Evolutionary conservation across 2,329 filamentous ascomycete genomes (phyloP), one percentile per base, ranked within the genome.

Genomic region (Paracorniculantispora psalliotae): DNA sequence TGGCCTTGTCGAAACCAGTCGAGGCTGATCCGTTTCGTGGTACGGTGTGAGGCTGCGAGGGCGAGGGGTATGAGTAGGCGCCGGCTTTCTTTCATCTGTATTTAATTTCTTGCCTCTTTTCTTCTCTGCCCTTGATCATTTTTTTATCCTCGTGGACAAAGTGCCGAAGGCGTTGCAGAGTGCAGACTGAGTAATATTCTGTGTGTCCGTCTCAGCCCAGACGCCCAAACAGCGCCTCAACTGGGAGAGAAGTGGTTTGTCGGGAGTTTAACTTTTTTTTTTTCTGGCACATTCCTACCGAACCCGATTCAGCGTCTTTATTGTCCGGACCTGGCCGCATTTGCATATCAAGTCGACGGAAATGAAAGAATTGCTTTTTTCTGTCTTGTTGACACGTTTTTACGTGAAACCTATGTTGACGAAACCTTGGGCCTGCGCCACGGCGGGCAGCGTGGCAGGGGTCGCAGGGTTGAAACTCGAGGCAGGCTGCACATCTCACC

Each of bases 11-110:
- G 56, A 53, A 52, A 59, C 39, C 48, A 46, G 48, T 26, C 19
- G 56, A 43, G 28, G 56, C n/a, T 59, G 56, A 59, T 59, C 48
- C 37, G 56, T 59, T 59, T 53, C 41, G 48, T 53, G 33, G 48
- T n/a, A 5, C 26, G 7, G 44, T 6, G 44, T 10, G n/a, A 23
- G 25, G 12, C 4, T 35, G 6, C n/a, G 26, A 8, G 37, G 4
- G 37, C 5, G n/a, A 41, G n/a, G 37, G n/a, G 37, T 4, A 15
- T 41, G 37, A 17, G 37, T 17, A 41, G 37, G 37, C 30, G 30
- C 30, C 12, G 30, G 6, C 30, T 33, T 12, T 33, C 12, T 33
- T 33, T 33, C 30, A 6, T 33, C 30, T 6, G 6, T 33, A 12
- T 33, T 12, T 33, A 12, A 12, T 33, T 33, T 33, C 30, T 33